These are phyloP conservation scores for Torulaspora delbrueckii DNA, from an alignment of 805 yeast genomes.

Conservation along the genomic window DNA sequence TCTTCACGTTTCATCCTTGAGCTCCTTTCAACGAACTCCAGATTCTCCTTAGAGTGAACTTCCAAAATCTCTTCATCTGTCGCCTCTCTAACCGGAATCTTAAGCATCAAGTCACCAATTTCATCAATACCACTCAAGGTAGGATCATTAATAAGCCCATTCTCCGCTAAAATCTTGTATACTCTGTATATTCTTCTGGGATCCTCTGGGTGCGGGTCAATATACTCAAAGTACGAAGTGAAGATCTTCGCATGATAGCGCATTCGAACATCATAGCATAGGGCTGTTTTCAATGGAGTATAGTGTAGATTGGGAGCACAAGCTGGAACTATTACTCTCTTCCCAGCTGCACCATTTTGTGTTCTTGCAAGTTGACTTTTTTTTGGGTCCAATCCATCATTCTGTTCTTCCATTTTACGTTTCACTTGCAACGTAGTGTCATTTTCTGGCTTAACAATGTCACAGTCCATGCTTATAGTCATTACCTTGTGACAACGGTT, in stretches of 20 bases:
- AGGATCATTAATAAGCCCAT: conserved; percentile 81
- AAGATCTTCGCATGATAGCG: conserved; percentile 93
- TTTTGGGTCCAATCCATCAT: conserved; percentile 5
- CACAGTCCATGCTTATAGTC: conserved; percentile 3
- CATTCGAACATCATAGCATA: conserved; percentile 96
- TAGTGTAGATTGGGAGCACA: conserved; percentile 65
- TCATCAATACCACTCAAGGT: conserved; percentile 62
- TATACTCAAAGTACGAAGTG: conserved; percentile 86
- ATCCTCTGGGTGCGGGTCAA: conserved; percentile 98
- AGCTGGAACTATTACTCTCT: conserved; percentile 49
- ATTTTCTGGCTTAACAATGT: conserved; percentile 6
- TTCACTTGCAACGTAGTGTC: conserved; percentile 7
- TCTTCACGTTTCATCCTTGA: conserved; percentile 71
- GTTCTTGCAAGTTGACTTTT: neutral
- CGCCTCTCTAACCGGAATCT: conserved; percentile 89
- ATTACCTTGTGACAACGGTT: neutral
- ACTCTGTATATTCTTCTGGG: conserved; percentile 93
- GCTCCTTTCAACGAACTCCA: conserved; percentile 69
- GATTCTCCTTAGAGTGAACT: conserved; percentile 80
- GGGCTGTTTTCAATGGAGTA: conserved; percentile 79
- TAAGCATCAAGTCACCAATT: conserved; percentile 81
- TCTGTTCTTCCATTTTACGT: conserved; percentile 11
- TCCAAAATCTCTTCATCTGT: conserved; percentile 74
- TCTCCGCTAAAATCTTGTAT: conserved; percentile 88
- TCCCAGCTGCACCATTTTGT: conserved; percentile 19